Conservation (phyloP, 129 eudicot species). For the Helianthus annuus region HanXRQr2.0-SUNRISE NC_035446.2:124294179-124294678, state of each 20-base stretch:
- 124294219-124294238: no score
- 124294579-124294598: slow-evolving; percentile 10
- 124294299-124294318: slow-evolving; percentile 38
- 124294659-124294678: no score
- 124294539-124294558: background rate
- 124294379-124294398: slow-evolving; percentile 63
- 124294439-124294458: slow-evolving; percentile 39
- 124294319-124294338: slow-evolving; percentile 55
- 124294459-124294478: slow-evolving; percentile 29
- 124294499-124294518: slow-evolving; percentile 43
- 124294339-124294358: slow-evolving; percentile 73
- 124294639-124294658: background rate
- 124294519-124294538: slow-evolving; percentile 70
- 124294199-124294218: no score
- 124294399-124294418: slow-evolving; percentile 59
- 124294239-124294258: no score
- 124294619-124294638: background rate
- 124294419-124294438: slow-evolving; percentile 59
- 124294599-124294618: slow-evolving; percentile 22
- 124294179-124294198: no score
- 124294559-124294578: background rate
- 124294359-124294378: slow-evolving; percentile 66
- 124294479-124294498: slow-evolving; percentile 22
- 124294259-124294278: no score
- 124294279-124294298: slow-evolving; percentile 27